Evolutionary conservation across 2,329 filamentous ascomycete genomes (phyloP).

Genomic region (Phialophora expanda): DNA sequence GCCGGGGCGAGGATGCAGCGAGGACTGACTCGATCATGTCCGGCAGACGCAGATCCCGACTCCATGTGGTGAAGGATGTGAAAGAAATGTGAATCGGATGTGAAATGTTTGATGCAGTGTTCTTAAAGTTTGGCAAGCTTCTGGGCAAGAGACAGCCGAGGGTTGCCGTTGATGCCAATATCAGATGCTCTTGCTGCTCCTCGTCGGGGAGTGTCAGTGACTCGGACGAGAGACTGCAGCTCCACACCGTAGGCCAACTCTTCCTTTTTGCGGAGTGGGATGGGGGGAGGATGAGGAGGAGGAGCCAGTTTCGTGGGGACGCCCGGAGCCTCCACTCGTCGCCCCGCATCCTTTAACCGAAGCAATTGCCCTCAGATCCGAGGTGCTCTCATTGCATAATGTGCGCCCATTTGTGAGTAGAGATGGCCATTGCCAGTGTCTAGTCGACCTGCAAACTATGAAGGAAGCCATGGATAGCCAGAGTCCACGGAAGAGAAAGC

Average conservation of each 20-base stretch:
- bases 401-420: neutral
- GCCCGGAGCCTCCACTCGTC: neutral
- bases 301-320: neutral
- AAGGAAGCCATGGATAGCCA: constrained; percentile 9
- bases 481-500: constrained; percentile 33
- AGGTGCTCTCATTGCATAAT: neutral
- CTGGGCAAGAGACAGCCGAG: neutral
- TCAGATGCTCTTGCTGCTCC: neutral
- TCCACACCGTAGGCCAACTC: neutral
- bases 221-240: neutral
- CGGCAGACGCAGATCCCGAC: neutral
- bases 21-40: neutral
- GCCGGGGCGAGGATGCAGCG: neutral
- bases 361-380: neutral
- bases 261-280: neutral
- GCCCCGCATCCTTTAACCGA: constrained; percentile 7
- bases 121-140: constrained; percentile 3
- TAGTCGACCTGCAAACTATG: neutral
- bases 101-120: neutral
- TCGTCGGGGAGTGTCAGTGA: neutral
- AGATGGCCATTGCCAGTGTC: neutral
- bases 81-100: neutral
- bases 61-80: neutral
- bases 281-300: neutral
- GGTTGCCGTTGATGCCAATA: neutral